Evolutionary conservation across 1,284 basidiomycete genomes (phyloP), one percentile per base, ranked within the genome.

Genomic region (Trichosporon ovoides): DNA sequence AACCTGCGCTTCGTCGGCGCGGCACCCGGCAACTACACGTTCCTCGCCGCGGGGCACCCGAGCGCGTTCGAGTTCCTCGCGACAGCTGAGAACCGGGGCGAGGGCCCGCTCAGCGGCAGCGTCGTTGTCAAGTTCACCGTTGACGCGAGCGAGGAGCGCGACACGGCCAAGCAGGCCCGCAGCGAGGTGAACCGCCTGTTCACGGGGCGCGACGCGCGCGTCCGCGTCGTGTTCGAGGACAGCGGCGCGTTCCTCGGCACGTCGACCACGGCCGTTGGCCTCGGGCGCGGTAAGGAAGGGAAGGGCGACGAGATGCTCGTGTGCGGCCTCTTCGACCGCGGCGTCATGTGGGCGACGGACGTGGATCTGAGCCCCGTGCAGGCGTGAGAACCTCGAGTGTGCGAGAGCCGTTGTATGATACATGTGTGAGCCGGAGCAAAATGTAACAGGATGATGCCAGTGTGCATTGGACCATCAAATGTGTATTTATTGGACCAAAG

Each of bases 11-110:
- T 49, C 38, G 51, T 57, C 19, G 19, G 12, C 11, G 28, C 34
- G 16, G 43, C 20, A 7, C 7, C 11, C 2, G 16, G 16, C 4
- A 35, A 50, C 33, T 54, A 60, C 49, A 20, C 36, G 13, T 57
- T 60, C 52, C 52, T 60, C 10, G 59, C 52, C 6, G 52, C 52
- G 3, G 59, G 55, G 1, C 59, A 60, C 51, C 52, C 55, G 12
- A 28, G 33, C 3, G 48, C 20, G 1, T 24, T 60, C 18, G 48
- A 34, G 31, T 57, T 36, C n/a, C 5, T 43, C 12, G 48, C 37
- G 16, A 20, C 46, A 2, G 52, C 55, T 4, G 7, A 20, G 22
- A 18, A 34, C 34, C 35, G 51, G 24, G 55, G 59, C 52, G 24
- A 12, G 16, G 40, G 40, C 20, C 33, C 38, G 34, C 38, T 49